Evolutionary conservation across 1,284 basidiomycete genomes (phyloP), one percentile per base, ranked within the genome.

Genomic region (Malassezia globosa): DNA sequence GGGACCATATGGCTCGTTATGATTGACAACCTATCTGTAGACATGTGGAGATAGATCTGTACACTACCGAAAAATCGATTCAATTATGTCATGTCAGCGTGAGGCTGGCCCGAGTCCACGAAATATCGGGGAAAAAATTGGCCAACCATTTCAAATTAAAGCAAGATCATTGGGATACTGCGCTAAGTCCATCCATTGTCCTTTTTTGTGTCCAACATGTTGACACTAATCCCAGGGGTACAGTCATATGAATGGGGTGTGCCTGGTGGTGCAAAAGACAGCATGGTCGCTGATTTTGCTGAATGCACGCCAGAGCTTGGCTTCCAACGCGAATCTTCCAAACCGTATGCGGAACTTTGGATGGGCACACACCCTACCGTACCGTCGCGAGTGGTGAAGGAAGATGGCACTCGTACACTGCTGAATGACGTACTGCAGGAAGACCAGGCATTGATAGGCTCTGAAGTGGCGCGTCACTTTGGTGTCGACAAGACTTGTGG

Each of bases 301-400:
- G 34, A 46, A 11, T 60, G 59, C 0, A 69, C 61, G 2, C 23
- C 42, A 1, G 38, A 61, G 48, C 43, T 64, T 11, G 7, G 37
- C 13, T 58, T 64, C n/a, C 25, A 52, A 2, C 39, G 50, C 16
- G 37, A 61, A 24, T 44, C 50, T 3, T 39, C 49, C 22, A 59
- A 52, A 22, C 63, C 63, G 2, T 71, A 66, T 45, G 69, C 69
- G 5, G 68, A 71, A 60, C 56, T 71, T 6, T 99, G 94, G 94
- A 97, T 97, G 92, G 94, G 94, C 14, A 96, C 94, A 0, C 94
- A 97, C 67, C 79, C 86, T 1, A 85, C 79, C 21, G 80, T 87
- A 8, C 92, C 92, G 0, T 89, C 88, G 2, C 79, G 75, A 38
- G 73, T 85, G 48, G 40, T 60, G 10, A 6, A 29, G 2, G 11